phyloP scores from a whole-genome alignment of 73 alveolate species.

The Blepharisma japonicum region DNA sequence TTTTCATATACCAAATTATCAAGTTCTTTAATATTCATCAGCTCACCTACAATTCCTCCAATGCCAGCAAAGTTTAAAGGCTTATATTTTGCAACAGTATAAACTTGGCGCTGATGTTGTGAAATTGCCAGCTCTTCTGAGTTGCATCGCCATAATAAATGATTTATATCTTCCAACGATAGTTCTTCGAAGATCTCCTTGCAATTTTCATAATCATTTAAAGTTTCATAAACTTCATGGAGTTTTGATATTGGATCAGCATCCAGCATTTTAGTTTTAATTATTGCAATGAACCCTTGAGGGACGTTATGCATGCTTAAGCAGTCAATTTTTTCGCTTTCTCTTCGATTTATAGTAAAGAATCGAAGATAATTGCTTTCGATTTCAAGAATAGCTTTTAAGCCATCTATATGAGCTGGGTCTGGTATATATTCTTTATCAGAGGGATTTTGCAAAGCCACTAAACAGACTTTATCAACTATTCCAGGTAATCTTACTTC shows the following conservation, averaged over 20 bases:
- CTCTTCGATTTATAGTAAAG: neutral
- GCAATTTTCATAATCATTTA: neutral
- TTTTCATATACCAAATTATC: slow-evolving; percentile 49
- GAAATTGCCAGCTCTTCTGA: slow-evolving; percentile 70
- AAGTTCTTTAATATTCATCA: neutral
- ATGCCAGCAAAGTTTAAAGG: slow-evolving; percentile 50
- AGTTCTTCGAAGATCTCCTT: neutral
- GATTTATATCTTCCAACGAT: neutral
- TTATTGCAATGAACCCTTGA: neutral
- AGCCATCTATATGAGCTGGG: neutral
- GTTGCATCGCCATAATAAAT: slow-evolving; percentile 32
- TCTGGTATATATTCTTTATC: neutral
- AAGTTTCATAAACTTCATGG: neutral
- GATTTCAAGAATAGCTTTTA: neutral
- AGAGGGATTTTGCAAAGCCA: neutral
- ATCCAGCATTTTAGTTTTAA: too few relatives aligned
- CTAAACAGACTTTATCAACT: neutral
- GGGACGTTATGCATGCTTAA: slow-evolving; percentile 1
- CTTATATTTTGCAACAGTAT: slow-evolving; percentile 54
- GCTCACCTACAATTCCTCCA: slow-evolving; percentile 37
- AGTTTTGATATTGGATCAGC: neutral
- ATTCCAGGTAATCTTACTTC: slow-evolving; percentile 15
- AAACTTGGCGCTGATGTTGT: slow-evolving; percentile 55
- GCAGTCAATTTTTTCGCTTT: neutral
- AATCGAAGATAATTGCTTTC: neutral